Evolutionary conservation across 2,329 filamentous ascomycete genomes (phyloP).

Genomic region (Xylariaceae sp.): DNA sequence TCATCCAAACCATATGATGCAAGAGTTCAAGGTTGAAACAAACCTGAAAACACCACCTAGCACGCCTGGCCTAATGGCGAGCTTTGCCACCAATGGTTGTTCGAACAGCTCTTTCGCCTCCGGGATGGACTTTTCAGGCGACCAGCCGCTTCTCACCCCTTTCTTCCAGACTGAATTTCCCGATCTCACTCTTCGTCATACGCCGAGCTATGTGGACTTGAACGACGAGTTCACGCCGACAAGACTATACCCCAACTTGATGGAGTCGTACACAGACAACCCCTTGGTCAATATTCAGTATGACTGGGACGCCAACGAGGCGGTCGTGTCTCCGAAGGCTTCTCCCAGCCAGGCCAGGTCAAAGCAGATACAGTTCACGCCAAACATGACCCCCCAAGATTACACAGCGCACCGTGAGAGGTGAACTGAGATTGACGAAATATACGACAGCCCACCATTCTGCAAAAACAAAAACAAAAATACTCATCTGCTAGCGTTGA

Average conservation of each 20-base stretch:
- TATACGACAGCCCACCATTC: background rate
- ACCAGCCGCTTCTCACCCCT: conserved; percentile 43
- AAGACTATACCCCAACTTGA: conserved; percentile 35
- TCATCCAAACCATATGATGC: conserved; percentile 12
- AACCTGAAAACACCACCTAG: conserved; percentile 46
- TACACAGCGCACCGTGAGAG: conserved; percentile 18
- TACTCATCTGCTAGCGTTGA: too few relatives aligned
- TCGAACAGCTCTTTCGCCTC: conserved; percentile 16
- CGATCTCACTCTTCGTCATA: conserved; percentile 31
- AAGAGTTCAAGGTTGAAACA: conserved; percentile 28
- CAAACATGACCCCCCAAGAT: conserved; percentile 37
- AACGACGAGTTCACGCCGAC: conserved; percentile 39
- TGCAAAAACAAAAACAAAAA: too few relatives aligned
- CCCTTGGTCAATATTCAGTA: conserved; percentile 41
- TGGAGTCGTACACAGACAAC: conserved; percentile 28
- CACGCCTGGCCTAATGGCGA: conserved; percentile 41
- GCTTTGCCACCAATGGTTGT: conserved; percentile 33
- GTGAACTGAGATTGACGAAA: background rate
- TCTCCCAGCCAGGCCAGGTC: conserved; percentile 30
- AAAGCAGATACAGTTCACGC: conserved; percentile 39
- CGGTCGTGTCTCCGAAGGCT: conserved; percentile 29
- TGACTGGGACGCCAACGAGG: conserved; percentile 41
- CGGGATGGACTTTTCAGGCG: conserved; percentile 27
- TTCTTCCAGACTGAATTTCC: conserved; percentile 38
- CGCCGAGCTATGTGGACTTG: conserved; percentile 39